A percentile compares a stretch with the other conserved stretches of the same genome.
phyloP scores from a whole-genome alignment of 2,329 filamentous ascomycete genomes.

The Calonectria crousiana region DNA sequence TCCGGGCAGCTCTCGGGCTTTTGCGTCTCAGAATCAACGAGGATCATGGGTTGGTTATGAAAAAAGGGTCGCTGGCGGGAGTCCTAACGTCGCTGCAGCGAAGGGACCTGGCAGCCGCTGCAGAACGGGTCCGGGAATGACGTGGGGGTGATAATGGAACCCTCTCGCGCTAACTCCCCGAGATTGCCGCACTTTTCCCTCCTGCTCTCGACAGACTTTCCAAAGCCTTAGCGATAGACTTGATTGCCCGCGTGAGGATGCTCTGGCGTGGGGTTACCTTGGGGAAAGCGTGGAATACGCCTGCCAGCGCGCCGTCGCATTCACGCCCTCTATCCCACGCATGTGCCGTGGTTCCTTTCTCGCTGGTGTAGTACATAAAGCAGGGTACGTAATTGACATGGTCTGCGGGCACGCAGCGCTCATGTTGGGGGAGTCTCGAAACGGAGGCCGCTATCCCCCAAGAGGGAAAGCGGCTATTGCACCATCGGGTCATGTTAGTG shows the following conservation, averaged over 20 bases:
- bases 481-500: constrained; percentile 39
- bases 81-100: background rate
- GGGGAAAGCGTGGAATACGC: background rate
- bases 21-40: background rate
- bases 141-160: background rate
- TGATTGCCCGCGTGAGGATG: background rate
- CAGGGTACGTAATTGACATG: constrained; percentile 10
- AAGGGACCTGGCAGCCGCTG: too few relatives aligned
- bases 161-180: constrained; percentile 14
- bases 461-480: constrained; percentile 43
- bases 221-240: constrained; percentile 15
- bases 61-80: constrained; percentile 2
- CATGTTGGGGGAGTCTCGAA: constrained; percentile 5
- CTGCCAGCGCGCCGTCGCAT: too few relatives aligned
- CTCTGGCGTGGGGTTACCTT: constrained; percentile 1
- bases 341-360: background rate
- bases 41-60: constrained; percentile 1
- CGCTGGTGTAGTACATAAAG: background rate
- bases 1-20: background rate
- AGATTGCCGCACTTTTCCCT: constrained; percentile 14
- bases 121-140: constrained; percentile 19
- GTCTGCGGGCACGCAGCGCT: background rate
- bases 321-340: background rate
- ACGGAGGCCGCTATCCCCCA: constrained; percentile 33
- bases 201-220: background rate